Percentiles rank a stretch among this genome's conserved stretches.
These are phyloP conservation scores for Erysiphe pulchra DNA, from an alignment of 2,329 filamentous ascomycete species.

Conservation along the genomic window DNA sequence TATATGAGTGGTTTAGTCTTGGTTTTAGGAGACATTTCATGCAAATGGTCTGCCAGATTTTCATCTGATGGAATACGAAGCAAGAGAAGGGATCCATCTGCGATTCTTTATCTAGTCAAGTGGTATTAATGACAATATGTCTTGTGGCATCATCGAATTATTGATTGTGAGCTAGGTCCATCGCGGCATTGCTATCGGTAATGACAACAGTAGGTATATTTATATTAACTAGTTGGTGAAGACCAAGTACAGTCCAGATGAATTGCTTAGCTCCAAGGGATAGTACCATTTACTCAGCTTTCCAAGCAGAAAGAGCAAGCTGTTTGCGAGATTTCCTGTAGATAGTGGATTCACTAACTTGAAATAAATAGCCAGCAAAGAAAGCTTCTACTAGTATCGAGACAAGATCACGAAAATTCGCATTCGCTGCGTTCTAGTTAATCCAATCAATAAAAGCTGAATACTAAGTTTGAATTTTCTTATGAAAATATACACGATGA, in stretches of 20 bases:
- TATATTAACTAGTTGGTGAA: not conserved
- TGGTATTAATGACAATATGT: not conserved
- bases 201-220: not conserved
- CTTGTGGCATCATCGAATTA: not conserved
- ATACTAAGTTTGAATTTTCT: too few species aligned
- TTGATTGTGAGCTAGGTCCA: not conserved
- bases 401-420: too few species aligned
- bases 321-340: not conserved
- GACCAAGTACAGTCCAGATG: not conserved
- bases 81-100: not conserved
- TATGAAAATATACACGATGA: too few species aligned
- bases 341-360: not conserved
- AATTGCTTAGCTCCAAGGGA: not conserved
- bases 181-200: not conserved
- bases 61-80: not conserved
- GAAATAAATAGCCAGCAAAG: not conserved
- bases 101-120: not conserved
- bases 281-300: not conserved
- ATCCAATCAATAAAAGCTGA: too few species aligned
- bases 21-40: not conserved
- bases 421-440: too few species aligned
- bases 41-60: not conserved
- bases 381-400: not conserved
- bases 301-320: not conserved
- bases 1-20: not conserved